Conservation (phyloP, 1,284 basidiomycete species). For the Paramarasmius palmivorus region DNA sequence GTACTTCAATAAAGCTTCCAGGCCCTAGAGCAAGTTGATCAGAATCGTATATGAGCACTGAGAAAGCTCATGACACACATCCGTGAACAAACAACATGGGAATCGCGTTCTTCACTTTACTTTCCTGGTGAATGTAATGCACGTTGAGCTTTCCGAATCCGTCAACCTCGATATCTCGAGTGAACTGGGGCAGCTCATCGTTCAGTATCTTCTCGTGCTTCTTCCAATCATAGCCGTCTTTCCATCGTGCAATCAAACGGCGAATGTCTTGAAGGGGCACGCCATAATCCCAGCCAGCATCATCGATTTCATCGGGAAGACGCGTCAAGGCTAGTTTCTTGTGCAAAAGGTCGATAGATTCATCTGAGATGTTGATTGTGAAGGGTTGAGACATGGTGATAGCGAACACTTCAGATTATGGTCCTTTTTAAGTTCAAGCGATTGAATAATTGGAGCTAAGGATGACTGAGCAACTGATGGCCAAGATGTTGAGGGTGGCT, state of each 20-base stretch:
- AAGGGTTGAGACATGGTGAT: slow-evolving; percentile 30
- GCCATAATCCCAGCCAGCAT: slow-evolving; percentile 47
- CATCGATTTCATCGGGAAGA: slow-evolving; percentile 50
- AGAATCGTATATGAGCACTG: not conserved
- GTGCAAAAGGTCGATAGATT: slow-evolving; percentile 33
- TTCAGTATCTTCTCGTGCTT: slow-evolving; percentile 15
- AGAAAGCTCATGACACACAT: slow-evolving; percentile 41
- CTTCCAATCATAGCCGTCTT: slow-evolving; percentile 47
- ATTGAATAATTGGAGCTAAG: too few species aligned
- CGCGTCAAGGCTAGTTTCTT: slow-evolving; percentile 40
- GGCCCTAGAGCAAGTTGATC: slow-evolving; percentile 48
- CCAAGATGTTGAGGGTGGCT: too few species aligned
- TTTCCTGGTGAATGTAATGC: slow-evolving; percentile 52
- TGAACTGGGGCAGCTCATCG: slow-evolving; percentile 33
- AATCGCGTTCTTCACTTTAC: slow-evolving; percentile 38
- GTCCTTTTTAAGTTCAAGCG: too few species aligned
- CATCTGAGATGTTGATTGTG: slow-evolving; percentile 40
- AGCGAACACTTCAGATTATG: too few species aligned
- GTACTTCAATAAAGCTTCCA: slow-evolving; percentile 55
- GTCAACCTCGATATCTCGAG: slow-evolving; percentile 27
- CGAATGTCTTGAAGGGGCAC: slow-evolving; percentile 45
- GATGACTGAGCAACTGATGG: too few species aligned
- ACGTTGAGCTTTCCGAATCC: slow-evolving; percentile 20
- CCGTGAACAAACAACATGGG: slow-evolving; percentile 55
- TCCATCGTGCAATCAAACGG: slow-evolving; percentile 44